Base-by-base conservation (phyloP, 768 basidiomycete genomes). In the Macrolepiota dolichaula region DNA sequence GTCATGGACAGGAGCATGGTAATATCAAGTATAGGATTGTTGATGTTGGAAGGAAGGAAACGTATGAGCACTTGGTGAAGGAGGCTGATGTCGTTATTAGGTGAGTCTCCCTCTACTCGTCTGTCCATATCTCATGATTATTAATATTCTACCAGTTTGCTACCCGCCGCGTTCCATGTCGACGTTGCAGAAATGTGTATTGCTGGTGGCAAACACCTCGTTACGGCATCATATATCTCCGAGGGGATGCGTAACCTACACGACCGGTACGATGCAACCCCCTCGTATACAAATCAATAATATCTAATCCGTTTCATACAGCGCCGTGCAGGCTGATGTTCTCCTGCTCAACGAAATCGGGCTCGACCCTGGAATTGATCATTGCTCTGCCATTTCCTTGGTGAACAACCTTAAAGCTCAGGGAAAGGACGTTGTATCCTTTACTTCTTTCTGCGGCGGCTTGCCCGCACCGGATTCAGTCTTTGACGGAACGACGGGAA, bases 401-500 rank as follows among this genome's bases (percentile, higher is more conserved):
- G 72, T 95, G 32, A 74, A 77, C 22, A 74, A 77, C 27, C 73
- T 90, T 2, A 77, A 77, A 38, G 67, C 72, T 9, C 72, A 84
- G 65, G 79, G 78, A 22, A 88, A 85, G 70, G 71, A 76, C 13
- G 78, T 94, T 10, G 68, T 81, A 0, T 88, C 90, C 0, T 97
- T 96, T 71, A 85, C 85, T 1, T 94, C 92, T 0, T 96, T 96
- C 79, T 98, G 96, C 59, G 96, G 96, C 1, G 96, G 96, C 1
- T 77, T 98, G 3, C 96, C 96, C 0, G 87, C 89, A 0, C 92
- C 92, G 0, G 89, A 89, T 19, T 50, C 55, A 1, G 40, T 55
- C n/a, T 55, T 35, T 27, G 55, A 56, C 24, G 63, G 58, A 7
- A 49, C 52, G 4, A 67, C 67, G 46, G 79, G 79, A 7, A 67